Base-by-base conservation (phyloP, 2,329 filamentous ascomycete species). In the Apiospora malaysiana region DNA sequence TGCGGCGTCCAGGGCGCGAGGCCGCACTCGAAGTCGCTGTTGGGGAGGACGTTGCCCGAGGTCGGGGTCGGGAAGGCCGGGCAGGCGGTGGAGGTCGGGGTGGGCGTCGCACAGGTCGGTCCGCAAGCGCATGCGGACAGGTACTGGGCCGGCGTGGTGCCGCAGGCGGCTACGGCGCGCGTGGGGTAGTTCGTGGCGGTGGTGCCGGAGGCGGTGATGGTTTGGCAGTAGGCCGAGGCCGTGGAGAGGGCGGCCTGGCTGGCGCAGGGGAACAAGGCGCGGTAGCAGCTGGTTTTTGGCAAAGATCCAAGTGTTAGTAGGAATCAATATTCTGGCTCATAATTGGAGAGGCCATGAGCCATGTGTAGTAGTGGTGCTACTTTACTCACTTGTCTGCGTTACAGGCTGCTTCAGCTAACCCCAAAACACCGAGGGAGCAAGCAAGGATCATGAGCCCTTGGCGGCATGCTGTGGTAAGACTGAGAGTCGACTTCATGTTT, bases 11-110 rank as follows among this genome's bases (percentile, higher is more conserved):
- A 78, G 10, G 74, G 69, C 0, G 72, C 68, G 14, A 74, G 4
- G 6, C 74, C 73, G 47, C 71, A 74, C 43, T 76, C 75, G 59
- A 76, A 76, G 18, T 74, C 72, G 59, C 72, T 68, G 18, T 72
- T 73, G 8, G 71, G 46, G 21, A 73, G 47, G 45, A 70, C 40
- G 46, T 71, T 69, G 56, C 66, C 49, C 4, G 18, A 42, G 5
- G 25, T 68, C 27, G 40, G 46, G 21, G 25, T 37, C 32, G 46
- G 46, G n/a, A 32, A 32, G 32, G n/a, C 46, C 18, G 46, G 21
- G 21, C 46, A 49, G 4, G n/a, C n/a, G 1, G 46, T 49, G 1
- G 21, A 12, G n/a, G 46, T 49, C 8, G 21, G 46, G 0, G 10
- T 49, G 7, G 46, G 46, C 18, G 45, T 47, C 7, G 45, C 21